Conservation (phyloP, 2,329 filamentous ascomycete species). For the Atkinsonella texensis region DNA sequence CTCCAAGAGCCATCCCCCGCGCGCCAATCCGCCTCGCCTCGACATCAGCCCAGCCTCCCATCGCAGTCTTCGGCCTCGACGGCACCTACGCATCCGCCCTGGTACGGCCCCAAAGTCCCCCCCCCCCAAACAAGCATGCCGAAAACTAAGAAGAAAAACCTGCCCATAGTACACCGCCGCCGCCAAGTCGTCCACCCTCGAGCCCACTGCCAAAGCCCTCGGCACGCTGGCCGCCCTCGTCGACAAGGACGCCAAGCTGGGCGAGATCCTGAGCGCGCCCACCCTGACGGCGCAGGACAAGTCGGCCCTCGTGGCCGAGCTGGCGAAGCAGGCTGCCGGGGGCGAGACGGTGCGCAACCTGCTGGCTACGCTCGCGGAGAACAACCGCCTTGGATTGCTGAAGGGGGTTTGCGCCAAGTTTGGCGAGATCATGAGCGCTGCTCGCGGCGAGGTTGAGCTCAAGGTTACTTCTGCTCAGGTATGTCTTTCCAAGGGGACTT, state of each 20-base stretch:
- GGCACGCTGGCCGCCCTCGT: constrained; percentile 57
- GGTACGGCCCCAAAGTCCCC: constrained; percentile 61
- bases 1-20: constrained; percentile 38
- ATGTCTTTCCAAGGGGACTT: no score
- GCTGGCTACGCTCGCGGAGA: constrained; percentile 78
- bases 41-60: constrained; percentile 66
- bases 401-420: constrained; percentile 83
- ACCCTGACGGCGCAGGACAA: constrained; percentile 73
- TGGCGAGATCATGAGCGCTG: constrained; percentile 70
- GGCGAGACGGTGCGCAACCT: constrained; percentile 91
- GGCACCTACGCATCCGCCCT: constrained; percentile 97
- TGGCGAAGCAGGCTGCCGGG: constrained; percentile 69
- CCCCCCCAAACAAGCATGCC: no score
- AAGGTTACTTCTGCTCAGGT: constrained; percentile 83
- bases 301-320: constrained; percentile 71
- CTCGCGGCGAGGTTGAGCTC: constrained; percentile 88
- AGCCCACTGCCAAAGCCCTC: constrained; percentile 73
- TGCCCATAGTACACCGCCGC: constrained; percentile 96
- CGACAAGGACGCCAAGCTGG: constrained; percentile 74
- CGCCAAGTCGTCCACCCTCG: constrained; percentile 75
- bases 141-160: no score
- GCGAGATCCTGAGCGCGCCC: constrained; percentile 62
- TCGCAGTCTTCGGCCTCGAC: constrained; percentile 89
- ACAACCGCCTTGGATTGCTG: constrained; percentile 84
- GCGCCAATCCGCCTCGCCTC: constrained; percentile 47